A percentile compares a stretch with the other conserved stretches of the same genome.
Conservation (phyloP, 179 eudicot species). For the Spinacia oleracea region DNA sequence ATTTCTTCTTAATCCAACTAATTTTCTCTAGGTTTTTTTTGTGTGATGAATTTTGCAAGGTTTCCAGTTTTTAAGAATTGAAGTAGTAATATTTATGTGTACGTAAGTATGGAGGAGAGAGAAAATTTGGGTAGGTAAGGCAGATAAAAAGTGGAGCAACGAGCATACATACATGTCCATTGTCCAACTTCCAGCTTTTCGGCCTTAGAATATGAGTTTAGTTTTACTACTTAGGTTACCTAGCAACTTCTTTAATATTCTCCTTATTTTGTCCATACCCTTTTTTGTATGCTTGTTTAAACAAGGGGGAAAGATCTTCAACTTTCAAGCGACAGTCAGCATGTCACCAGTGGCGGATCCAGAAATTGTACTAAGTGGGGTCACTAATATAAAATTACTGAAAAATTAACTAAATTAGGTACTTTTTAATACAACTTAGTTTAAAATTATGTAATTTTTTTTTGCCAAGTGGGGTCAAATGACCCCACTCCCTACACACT, state of each 20-base stretch:
- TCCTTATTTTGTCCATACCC: slow-evolving; percentile 2
- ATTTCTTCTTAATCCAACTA: background rate
- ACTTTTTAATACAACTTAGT: too few species aligned
- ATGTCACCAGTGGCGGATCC: too few species aligned
- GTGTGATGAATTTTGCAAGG: background rate
- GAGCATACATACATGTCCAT: background rate
- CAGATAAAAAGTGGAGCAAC: slow-evolving; percentile 31
- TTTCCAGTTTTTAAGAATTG: background rate
- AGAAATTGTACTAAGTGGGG: too few species aligned
- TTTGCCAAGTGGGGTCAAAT: too few species aligned
- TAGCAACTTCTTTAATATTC: background rate
- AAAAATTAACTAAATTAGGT: too few species aligned
- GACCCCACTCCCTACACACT: too few species aligned
- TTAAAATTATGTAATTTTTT: too few species aligned
- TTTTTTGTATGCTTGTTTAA: slow-evolving; percentile 9
- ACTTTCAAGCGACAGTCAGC: background rate
- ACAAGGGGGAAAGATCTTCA: background rate
- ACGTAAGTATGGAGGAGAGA: background rate
- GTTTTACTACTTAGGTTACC: slow-evolving; percentile 36
- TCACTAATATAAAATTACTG: too few species aligned
- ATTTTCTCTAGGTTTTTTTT: background rate
- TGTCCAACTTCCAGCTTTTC: slow-evolving; percentile 13
- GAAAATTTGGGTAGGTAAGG: slow-evolving; percentile 29
- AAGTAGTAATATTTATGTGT: slow-evolving; percentile 2
- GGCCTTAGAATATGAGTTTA: slow-evolving; percentile 16